These are phyloP conservation scores for Calonectria honghensis DNA, from an alignment of 2,329 filamentous ascomycete genomes.

Conservation along the genomic window DNA sequence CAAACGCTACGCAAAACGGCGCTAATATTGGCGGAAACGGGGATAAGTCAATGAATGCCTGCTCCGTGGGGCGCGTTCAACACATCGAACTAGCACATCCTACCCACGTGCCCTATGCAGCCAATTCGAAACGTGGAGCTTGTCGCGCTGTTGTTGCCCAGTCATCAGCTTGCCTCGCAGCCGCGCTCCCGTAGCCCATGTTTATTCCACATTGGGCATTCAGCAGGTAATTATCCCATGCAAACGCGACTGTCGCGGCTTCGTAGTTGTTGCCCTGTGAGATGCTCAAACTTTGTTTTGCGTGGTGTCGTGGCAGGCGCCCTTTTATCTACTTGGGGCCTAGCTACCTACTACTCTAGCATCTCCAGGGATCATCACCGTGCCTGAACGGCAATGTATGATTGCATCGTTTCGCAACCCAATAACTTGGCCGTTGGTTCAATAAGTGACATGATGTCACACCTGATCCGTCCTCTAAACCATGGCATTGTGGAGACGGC, in stretches of 20 bases:
- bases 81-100: neutral
- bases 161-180: neutral
- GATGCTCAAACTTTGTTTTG: neutral
- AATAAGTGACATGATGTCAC: constrained; percentile 2
- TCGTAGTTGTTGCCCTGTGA: neutral
- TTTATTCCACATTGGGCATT: neutral
- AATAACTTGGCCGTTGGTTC: neutral
- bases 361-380: neutral
- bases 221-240: neutral
- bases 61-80: neutral
- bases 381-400: neutral
- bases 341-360: neutral
- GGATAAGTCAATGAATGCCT: neutral
- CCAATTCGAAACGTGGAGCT: neutral
- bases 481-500: constrained; percentile 9
- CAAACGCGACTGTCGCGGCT: no score
- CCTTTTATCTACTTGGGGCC: neutral
- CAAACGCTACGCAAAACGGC: neutral
- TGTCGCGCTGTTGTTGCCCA: neutral
- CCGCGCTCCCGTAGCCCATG: neutral
- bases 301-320: neutral
- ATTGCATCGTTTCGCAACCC: neutral
- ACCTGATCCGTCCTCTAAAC: constrained; percentile 6
- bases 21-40: constrained; percentile 4
- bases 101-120: neutral